Conservation (phyloP, 1,284 basidiomycete species). For the Calocybe gambosa region DNA sequence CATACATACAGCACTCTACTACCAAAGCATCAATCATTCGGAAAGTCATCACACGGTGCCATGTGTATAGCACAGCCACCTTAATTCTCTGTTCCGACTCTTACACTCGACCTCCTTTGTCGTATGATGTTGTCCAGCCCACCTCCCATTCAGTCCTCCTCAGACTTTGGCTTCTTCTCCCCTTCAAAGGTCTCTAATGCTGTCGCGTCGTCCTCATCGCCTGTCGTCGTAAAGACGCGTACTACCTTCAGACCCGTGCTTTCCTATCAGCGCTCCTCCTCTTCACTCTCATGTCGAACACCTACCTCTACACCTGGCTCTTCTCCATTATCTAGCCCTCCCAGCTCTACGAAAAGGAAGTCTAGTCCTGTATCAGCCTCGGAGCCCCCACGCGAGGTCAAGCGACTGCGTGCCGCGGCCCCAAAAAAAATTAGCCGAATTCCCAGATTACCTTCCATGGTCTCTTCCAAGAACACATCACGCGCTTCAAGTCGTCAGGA, state of each 20-base stretch:
- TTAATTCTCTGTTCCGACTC: background rate
- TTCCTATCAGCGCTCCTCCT: conserved; percentile 5
- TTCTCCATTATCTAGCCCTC: conserved; percentile 25
- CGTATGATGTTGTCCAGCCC: conserved; percentile 10
- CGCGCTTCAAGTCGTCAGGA: conserved; percentile 35
- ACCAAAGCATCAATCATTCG: background rate
- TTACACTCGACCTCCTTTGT: background rate
- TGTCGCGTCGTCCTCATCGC: conserved; percentile 23
- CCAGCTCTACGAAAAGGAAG: conserved; percentile 27
- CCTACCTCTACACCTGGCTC: conserved; percentile 22
- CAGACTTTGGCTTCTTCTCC: conserved; percentile 33
- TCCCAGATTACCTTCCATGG: conserved; percentile 25
- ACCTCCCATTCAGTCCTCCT: conserved; percentile 16
- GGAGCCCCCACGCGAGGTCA: conserved; percentile 30
- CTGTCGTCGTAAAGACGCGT: conserved; percentile 29
- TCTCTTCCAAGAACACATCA: conserved; percentile 28
- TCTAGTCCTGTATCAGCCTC: conserved; percentile 18
- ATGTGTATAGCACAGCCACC: background rate
- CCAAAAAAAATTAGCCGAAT: conserved; percentile 14
- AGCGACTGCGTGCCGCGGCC: conserved; percentile 28
- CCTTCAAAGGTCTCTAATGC: conserved; percentile 22
- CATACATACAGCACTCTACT: background rate
- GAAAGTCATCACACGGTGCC: no score
- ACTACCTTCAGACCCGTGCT: conserved; percentile 12
- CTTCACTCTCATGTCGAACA: conserved; percentile 13